Base-by-base conservation (phyloP, 495 filamentous ascomycete genomes). In the Aspergillus wentii region DNA sequence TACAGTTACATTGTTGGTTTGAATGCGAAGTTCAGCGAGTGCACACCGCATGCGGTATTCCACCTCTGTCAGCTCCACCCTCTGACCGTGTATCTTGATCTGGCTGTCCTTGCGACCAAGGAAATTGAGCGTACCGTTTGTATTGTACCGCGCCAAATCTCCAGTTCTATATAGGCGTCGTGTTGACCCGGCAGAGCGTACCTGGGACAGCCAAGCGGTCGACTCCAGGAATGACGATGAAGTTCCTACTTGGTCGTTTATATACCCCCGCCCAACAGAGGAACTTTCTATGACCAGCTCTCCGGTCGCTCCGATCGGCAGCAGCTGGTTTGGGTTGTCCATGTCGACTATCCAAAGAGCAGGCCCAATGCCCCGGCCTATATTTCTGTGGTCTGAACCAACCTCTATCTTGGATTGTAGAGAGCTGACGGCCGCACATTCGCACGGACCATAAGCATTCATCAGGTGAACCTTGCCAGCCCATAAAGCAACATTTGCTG, bases 281-380 rank as follows among this genome's bases (percentile, higher is more conserved):
- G 69, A 0, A 69, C 75, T 21, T 50, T 73, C 66, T 30, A 81
- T 57, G 13, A 73, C 38, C 27, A 80, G 55, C 46, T 81, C 77
- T 8, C 77, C 77, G 4, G 71, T 53, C 3, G 56, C 49, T 3
- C 76, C 76, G 19, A 79, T 42, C 0, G 73, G 71, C 8, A 66
- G 51, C 3, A 81, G 60, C 23, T 72, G 42, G 30, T 71, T 62
- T 38, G 74, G 49, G 5, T 52, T 40, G 30, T 73, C 62, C 3
- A 35, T 27, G 13, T 48, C 32, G 10, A 38, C 29, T 4, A 49
- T 25, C 46, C 46, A 49, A 4, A 17, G 7, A 5, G 13, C 26
- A 9, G 20, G 21, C 2, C 35, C 35, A 8, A 39, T 26, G 14
- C 15, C 10, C 10, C 4, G 17, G 3, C 35, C 42, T n/a, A 39